Evolutionary conservation across 1,284 basidiomycete genomes (phyloP).

Genomic region (Fomitiporia mediterranea): DNA sequence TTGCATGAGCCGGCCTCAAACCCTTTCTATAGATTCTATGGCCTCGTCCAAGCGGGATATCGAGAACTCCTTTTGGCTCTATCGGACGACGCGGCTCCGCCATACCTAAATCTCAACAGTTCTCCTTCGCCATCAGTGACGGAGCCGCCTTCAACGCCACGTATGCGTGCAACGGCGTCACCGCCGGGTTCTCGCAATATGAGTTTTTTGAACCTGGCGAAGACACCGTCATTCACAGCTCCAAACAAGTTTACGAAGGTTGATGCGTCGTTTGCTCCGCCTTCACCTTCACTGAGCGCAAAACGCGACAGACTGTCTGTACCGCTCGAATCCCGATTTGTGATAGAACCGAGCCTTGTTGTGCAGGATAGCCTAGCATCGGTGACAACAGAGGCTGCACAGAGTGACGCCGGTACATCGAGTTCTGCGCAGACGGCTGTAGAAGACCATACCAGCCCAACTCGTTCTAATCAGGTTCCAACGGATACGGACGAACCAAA

Average conservation of each 20-base stretch:
- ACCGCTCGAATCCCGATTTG: neutral
- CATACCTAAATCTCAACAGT: slow-evolving; percentile 2
- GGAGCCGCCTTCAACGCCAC: slow-evolving; percentile 14
- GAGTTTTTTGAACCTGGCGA: slow-evolving; percentile 3
- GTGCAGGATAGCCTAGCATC: slow-evolving; percentile 3
- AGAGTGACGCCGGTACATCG: neutral
- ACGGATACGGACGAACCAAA: neutral
- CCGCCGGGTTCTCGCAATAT: slow-evolving; percentile 8
- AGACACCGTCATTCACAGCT: slow-evolving; percentile 8
- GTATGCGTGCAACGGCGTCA: neutral
- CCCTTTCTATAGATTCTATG: slow-evolving; percentile 36
- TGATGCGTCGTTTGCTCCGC: slow-evolving; percentile 32
- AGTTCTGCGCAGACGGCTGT: neutral
- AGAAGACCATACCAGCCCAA: neutral
- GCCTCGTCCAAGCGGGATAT: slow-evolving; percentile 64
- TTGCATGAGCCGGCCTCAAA: neutral
- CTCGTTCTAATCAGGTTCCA: neutral
- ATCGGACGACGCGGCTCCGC: slow-evolving; percentile 20
- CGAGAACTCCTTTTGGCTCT: slow-evolving; percentile 43
- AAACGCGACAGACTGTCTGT: neutral
- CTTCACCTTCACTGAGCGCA: slow-evolving; percentile 28
- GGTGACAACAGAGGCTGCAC: neutral
- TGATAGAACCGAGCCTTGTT: neutral
- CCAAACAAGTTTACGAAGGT: slow-evolving; percentile 47
- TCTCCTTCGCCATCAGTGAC: slow-evolving; percentile 4